These are phyloP conservation scores for Erysimum cheiranthoides DNA, from an alignment of 345 rosid genomes.

Conservation along the genomic window DNA sequence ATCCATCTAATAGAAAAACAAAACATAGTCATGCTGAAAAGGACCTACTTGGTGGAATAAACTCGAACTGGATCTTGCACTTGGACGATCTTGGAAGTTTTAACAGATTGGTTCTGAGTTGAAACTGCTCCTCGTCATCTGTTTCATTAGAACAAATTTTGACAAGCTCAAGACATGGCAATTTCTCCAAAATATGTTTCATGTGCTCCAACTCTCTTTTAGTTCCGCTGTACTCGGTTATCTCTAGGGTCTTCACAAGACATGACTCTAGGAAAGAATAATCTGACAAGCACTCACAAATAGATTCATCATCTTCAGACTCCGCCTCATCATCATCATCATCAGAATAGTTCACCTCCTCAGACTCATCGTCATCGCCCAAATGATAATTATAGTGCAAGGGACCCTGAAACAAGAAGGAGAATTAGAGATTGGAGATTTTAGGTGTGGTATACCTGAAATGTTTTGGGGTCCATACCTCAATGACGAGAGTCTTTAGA, in stretches of 20 bases:
- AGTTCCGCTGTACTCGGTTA: background rate
- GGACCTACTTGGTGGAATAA: background rate
- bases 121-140: background rate
- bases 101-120: background rate
- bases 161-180: conserved; percentile 8
- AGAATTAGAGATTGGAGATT: background rate
- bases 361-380: background rate
- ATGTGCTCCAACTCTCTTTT: background rate
- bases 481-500: conserved; percentile 8
- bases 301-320: background rate
- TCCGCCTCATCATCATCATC: background rate
- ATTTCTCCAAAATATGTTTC: background rate
- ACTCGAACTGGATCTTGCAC: conserved; percentile 2
- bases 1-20: background rate
- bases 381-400: background rate
- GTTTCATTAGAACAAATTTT: background rate
- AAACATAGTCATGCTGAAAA: background rate
- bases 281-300: background rate
- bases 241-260: conserved; percentile 1
- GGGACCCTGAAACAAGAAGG: background rate
- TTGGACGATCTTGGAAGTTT: background rate
- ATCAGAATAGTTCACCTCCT: background rate
- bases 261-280: background rate
- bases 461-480: conserved; percentile 8
- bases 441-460: background rate